A percentile compares a stretch with the other conserved stretches of the same genome.
Evolutionary conservation across 805 yeast species (phyloP).

Genomic region (Candida pini): DNA sequence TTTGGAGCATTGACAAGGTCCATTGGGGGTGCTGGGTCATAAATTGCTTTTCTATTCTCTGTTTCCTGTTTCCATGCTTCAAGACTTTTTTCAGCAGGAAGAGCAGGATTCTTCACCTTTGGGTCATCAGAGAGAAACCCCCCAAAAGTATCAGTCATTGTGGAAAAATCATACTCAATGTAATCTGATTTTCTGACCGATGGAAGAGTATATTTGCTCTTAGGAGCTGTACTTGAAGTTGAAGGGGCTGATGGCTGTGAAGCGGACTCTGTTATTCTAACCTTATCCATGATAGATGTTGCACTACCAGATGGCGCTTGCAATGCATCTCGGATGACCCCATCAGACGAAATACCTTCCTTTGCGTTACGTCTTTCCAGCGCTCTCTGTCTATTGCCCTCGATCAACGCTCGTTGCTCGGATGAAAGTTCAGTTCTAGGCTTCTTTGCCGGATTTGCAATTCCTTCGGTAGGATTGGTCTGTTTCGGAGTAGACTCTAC

Average conservation of each 20-base stretch:
- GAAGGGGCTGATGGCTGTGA: not conserved
- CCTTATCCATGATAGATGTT: no score
- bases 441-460: not conserved
- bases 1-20: constrained; percentile 71
- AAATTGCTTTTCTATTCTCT: constrained; percentile 28
- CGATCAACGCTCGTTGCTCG: constrained; percentile 46
- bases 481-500: no score
- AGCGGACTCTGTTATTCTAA: no score
- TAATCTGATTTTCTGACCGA: constrained; percentile 57
- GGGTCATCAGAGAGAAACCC: constrained; percentile 60
- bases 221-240: not conserved
- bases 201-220: constrained; percentile 31
- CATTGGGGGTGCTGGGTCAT: constrained; percentile 65
- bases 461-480: no score
- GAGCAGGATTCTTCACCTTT: constrained; percentile 18
- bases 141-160: constrained; percentile 84
- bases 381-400: constrained; percentile 50
- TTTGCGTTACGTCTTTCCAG: constrained; percentile 28
- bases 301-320: no score
- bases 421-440: constrained; percentile 26
- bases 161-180: constrained; percentile 81
- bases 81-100: constrained; percentile 32
- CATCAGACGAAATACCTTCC: constrained; percentile 5
- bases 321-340: constrained; percentile 20
- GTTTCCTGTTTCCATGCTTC: constrained; percentile 57